Conservation (phyloP, 2,329 filamentous ascomycete genomes). For the Colletotrichum tamarilloi region DNA sequence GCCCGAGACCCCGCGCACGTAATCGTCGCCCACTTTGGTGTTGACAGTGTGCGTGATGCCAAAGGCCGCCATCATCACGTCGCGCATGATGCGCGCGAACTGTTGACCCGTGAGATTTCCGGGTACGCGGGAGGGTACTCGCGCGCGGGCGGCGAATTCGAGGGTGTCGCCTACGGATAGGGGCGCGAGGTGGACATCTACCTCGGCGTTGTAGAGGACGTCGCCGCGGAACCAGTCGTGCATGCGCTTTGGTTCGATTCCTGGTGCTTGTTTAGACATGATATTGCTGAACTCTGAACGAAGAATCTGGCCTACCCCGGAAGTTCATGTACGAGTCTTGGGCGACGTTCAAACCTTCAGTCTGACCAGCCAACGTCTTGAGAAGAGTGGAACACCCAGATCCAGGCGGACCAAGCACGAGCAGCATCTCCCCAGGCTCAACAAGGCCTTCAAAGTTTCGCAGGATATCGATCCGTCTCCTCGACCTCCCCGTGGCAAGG, state of each 20-base stretch:
- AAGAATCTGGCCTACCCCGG: conserved; percentile 2
- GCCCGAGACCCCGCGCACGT: conserved; percentile 35
- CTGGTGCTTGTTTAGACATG: background rate
- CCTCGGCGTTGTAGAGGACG: conserved; percentile 75
- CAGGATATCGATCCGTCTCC: conserved; percentile 41
- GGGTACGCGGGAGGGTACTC: conserved; percentile 58
- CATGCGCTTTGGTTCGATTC: conserved; percentile 34
- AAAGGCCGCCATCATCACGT: conserved; percentile 64
- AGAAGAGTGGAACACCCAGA: conserved; percentile 75
- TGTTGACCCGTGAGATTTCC: conserved; percentile 54
- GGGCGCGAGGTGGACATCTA: conserved; percentile 71
- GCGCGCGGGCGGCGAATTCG: conserved; percentile 67
- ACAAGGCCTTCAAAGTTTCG: conserved; percentile 44
- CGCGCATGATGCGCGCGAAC: conserved; percentile 60
- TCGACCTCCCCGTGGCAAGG: background rate
- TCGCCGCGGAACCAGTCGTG: conserved; percentile 61
- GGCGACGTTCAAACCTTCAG: conserved; percentile 39
- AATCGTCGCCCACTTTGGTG: conserved; percentile 38
- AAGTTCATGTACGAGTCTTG: conserved; percentile 40
- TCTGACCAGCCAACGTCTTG: conserved; percentile 57
- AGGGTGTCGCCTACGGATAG: conserved; percentile 71
- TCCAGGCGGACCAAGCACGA: conserved; percentile 68
- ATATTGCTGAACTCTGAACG: too few relatives aligned
- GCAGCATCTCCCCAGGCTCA: conserved; percentile 64
- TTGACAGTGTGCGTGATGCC: conserved; percentile 37